Percentiles rank a stretch among this genome's conserved stretches.
These are phyloP conservation scores for Penicillium verhagenii DNA, from an alignment of 495 filamentous ascomycete genomes.

Conservation along the genomic window DNA sequence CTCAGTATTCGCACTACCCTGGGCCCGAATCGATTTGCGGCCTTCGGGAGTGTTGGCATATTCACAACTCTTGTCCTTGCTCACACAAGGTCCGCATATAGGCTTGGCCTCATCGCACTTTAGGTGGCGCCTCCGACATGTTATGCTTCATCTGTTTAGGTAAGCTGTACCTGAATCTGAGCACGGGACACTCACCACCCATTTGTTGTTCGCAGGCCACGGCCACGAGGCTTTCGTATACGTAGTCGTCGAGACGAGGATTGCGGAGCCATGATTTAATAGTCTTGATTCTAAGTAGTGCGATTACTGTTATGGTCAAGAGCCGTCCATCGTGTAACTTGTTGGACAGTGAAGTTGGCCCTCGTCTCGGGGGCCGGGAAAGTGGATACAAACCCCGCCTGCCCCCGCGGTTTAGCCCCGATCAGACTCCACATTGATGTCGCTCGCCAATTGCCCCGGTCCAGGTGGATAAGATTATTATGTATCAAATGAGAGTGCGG, in stretches of 20 bases:
- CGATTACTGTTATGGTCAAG: background rate
- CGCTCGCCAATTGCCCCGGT: no score
- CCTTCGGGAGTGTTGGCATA: slow-evolving; percentile 2
- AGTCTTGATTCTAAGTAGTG: background rate
- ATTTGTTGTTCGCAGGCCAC: slow-evolving; percentile 8
- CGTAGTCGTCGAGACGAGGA: background rate
- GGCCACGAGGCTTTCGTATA: slow-evolving; percentile 9
- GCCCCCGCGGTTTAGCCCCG: background rate
- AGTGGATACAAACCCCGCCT: background rate
- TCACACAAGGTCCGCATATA: slow-evolving; percentile 14
- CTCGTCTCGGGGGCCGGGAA: background rate
- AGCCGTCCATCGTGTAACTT: background rate
- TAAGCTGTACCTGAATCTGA: background rate
- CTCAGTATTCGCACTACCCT: background rate
- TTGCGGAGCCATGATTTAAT: background rate
- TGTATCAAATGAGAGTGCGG: no score
- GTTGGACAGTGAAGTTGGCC: background rate
- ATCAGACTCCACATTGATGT: no score
- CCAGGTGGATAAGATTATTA: no score
- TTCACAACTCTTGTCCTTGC: slow-evolving; percentile 1
- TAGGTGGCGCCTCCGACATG: slow-evolving; percentile 16
- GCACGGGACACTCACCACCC: slow-evolving; percentile 4
- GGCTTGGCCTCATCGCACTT: slow-evolving; percentile 23
- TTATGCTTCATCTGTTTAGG: slow-evolving; percentile 1
- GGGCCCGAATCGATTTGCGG: background rate